Base-by-base conservation (phyloP, 2,329 filamentous ascomycete species). In the Aspergillus viridinutans region DNA sequence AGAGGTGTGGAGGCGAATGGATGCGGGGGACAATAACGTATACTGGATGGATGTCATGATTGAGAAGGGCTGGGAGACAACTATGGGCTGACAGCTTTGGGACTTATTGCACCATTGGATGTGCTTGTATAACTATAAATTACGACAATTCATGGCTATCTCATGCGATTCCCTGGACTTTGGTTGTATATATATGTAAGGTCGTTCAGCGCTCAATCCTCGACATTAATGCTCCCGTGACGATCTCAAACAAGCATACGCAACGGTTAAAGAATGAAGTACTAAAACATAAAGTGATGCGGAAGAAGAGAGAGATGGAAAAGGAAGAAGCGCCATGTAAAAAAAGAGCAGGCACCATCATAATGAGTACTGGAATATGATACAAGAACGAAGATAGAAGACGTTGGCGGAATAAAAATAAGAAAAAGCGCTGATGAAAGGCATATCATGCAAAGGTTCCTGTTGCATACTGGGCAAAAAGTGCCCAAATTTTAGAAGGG, bases 1-100 rank as follows among this genome's bases (percentile, higher is more conserved):
- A 55, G 80, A 83, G 67, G 80, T 81, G 0, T 84, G 82, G 82
- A 70, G 72, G 49, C 71, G 78, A 53, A 74, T 81, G 63, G 81
- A 84, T 65, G 72, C 72, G 1, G 79, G 78, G 0, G 71, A 75
- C 14, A 14, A 55, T 6, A 72, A 79, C 28, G 72, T 76, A 3
- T 83, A 82, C 65, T 84, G 81, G 81, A 76, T 83, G 62, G 80
- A 83, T 64, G 76, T 84, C 5, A 81, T 83, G 78, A 79, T 81
- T 61, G 80, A 83, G 66, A 81, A 80, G 57, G 78, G 80, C 8
- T 83, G 80, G 80, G 79, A 83, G 66, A 83, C 81, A 14, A 78
- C 83, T 26, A 80, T 83, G 77, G 80, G 77, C 21, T 79, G 57
- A 59, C 23, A 43, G 14, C 14, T 2, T 35, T 35, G 14, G 32